Evolutionary conservation across 306 rosid genomes (phyloP).

Genomic region (Hylodesmum podocarpum): DNA sequence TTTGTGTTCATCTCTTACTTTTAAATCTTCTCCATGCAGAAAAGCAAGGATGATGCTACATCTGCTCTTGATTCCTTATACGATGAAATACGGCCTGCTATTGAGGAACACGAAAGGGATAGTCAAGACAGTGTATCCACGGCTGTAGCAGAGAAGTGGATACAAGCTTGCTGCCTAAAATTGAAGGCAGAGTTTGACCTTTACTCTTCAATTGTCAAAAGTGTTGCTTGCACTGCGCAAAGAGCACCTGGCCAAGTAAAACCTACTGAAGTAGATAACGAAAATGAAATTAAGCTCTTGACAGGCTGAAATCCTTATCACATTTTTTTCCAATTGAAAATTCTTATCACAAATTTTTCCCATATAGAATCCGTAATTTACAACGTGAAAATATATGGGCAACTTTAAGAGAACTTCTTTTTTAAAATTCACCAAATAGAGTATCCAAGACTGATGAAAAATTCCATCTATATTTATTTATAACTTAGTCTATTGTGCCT

Average conservation of each 20-base stretch:
- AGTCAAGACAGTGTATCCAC: conserved; percentile 91
- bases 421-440: neutral
- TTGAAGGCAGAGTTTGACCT: conserved; percentile 86
- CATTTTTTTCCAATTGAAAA: conserved; percentile 22
- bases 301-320: conserved; percentile 37
- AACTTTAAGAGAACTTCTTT: neutral
- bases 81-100: conserved; percentile 92
- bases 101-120: conserved; percentile 95
- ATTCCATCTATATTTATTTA: neutral
- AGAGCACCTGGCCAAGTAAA: conserved; percentile 41
- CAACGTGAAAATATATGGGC: neutral
- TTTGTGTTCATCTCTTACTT: conserved; percentile 1
- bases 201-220: conserved; percentile 62
- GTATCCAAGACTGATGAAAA: neutral
- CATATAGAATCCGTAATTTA: conserved; percentile 1
- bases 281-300: conserved; percentile 51
- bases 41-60: conserved; percentile 57
- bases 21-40: conserved; percentile 46
- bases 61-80: conserved; percentile 68
- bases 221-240: conserved; percentile 53
- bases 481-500: neutral
- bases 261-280: conserved; percentile 40
- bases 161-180: conserved; percentile 77
- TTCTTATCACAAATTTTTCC: neutral
- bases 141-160: conserved; percentile 95